Conservation (phyloP, 2,329 filamentous ascomycete species). For the Boeremia exigua region DNA sequence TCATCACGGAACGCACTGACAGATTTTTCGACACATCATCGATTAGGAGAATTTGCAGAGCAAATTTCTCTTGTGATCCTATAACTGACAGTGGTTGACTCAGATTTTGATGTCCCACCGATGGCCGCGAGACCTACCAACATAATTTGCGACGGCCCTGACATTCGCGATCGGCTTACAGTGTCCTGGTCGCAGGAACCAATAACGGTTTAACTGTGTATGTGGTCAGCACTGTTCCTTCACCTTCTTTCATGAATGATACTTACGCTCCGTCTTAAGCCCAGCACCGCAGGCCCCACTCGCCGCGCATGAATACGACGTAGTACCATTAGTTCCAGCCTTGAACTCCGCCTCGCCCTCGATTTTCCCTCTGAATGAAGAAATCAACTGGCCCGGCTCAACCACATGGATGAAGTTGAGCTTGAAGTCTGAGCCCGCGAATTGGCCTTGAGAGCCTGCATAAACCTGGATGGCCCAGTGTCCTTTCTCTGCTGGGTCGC, state of each 20-base stretch:
- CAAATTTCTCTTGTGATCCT: too few species aligned
- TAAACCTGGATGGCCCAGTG: constrained; percentile 35
- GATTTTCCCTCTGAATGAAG: constrained; percentile 21
- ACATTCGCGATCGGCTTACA: neutral
- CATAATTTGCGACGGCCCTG: neutral
- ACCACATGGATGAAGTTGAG: constrained; percentile 32
- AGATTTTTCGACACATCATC: too few species aligned
- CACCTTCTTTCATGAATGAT: neutral
- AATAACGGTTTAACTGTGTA: neutral
- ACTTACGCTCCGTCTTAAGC: constrained; percentile 12
- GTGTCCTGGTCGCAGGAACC: neutral
- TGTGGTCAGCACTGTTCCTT: neutral
- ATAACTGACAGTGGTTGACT: too few species aligned
- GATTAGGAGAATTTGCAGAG: too few species aligned
- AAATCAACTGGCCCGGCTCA: constrained; percentile 19
- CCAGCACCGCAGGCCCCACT: constrained; percentile 29
- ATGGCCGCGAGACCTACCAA: neutral
- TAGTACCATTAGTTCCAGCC: constrained; percentile 19
- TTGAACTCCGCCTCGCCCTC: constrained; percentile 25
- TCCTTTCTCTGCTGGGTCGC: constrained; percentile 25
- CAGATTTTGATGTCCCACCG: too few species aligned
- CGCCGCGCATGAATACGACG: constrained; percentile 12
- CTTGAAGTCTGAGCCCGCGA: constrained; percentile 24
- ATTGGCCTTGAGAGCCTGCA: constrained; percentile 11
- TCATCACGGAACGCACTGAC: too few species aligned